Conservation (phyloP, 495 filamentous ascomycete species). For the Penicillium pulvis region DNA sequence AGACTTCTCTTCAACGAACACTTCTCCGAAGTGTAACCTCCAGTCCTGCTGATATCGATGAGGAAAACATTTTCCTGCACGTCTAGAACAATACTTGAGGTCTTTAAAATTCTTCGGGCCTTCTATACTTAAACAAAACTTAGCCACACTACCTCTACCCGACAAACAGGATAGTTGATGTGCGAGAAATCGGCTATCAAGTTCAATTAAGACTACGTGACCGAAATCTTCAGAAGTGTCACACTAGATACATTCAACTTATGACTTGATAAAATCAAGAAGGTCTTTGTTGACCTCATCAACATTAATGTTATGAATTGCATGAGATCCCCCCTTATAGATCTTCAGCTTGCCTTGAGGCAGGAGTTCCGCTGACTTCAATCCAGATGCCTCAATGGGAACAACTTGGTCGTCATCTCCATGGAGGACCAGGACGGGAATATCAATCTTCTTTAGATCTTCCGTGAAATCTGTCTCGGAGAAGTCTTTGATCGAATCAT, state of each 20-base stretch:
- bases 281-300: slow-evolving; percentile 41
- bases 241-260: neutral
- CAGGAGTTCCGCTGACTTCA: slow-evolving; percentile 36
- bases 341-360: slow-evolving; percentile 40
- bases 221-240: neutral
- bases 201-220: no score
- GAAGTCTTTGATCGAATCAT: slow-evolving; percentile 42
- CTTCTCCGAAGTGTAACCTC: no score
- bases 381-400: slow-evolving; percentile 32
- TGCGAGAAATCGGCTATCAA: no score
- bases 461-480: slow-evolving; percentile 44
- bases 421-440: slow-evolving; percentile 42
- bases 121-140: no score
- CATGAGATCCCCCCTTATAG: slow-evolving; percentile 40
- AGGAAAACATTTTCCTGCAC: no score
- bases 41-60: no score
- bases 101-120: no score
- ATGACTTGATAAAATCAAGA: slow-evolving; percentile 29
- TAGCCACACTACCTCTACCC: no score
- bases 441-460: slow-evolving; percentile 42
- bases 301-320: slow-evolving; percentile 38
- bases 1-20: no score
- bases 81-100: neutral
- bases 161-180: no score
- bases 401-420: slow-evolving; percentile 45